Evolutionary conservation across 768 basidiomycete genomes (phyloP).

Genomic region (Hygrophorus pudorinus): DNA sequence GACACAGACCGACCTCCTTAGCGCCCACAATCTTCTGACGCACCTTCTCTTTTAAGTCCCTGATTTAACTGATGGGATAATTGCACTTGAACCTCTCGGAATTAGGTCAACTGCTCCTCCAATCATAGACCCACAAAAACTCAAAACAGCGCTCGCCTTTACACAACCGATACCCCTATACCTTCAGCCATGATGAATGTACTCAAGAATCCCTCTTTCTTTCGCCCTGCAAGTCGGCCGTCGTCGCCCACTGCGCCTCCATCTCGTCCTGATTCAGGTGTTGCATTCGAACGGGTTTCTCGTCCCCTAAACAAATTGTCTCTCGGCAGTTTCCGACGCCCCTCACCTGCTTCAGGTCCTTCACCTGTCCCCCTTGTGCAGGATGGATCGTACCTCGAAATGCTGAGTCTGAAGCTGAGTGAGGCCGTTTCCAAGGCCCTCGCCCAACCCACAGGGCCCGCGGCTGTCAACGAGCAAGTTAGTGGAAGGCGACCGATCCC

Average conservation of each 20-base stretch:
- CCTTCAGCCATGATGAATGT: conserved; percentile 43
- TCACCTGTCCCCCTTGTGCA: conserved; percentile 45
- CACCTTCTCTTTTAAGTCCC: conserved; percentile 12
- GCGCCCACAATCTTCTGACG: conserved; percentile 20
- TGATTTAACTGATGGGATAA: conserved; percentile 47
- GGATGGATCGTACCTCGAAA: conserved; percentile 74
- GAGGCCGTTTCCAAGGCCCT: conserved; percentile 76
- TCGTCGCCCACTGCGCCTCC: conserved; percentile 40
- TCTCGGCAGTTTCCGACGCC: conserved; percentile 47
- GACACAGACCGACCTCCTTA: conserved; percentile 78
- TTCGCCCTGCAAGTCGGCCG: conserved; percentile 54
- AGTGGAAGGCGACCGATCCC: conserved; percentile 65
- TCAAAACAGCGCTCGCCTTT: conserved; percentile 12
- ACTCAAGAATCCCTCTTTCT: conserved; percentile 57
- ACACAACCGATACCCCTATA: conserved; percentile 13
- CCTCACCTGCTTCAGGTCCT: conserved; percentile 33
- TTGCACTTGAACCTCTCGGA: conserved; percentile 24
- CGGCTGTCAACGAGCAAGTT: conserved; percentile 40
- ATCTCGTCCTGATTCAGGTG: conserved; percentile 29
- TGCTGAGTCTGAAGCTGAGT: conserved; percentile 65
- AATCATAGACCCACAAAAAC: conserved; percentile 24
- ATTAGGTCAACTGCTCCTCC: conserved; percentile 31
- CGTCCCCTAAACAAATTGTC: conserved; percentile 51
- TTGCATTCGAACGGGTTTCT: conserved; percentile 31
- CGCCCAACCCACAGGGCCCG: conserved; percentile 50